Base-by-base conservation (phyloP, 2,329 filamentous ascomycete species). In the Clarireedia monteithiana region DNA sequence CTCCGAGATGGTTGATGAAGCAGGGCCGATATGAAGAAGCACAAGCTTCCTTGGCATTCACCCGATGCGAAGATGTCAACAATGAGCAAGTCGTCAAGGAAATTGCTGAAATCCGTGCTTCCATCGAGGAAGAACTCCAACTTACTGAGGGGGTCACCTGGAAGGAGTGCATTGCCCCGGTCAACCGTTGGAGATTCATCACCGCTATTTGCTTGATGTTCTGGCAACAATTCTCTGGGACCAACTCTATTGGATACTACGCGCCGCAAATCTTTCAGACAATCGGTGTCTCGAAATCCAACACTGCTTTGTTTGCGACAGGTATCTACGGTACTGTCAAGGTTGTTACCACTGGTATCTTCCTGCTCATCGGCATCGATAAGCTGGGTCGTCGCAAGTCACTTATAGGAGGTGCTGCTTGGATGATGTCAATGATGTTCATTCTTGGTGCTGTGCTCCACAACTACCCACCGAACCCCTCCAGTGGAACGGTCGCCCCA, bases 261-360 rank as follows among this genome's bases (percentile, higher is more conserved):
- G 61, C 63, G 4, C 62, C 63, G 3, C 77, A 81, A 60, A 87
- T 89, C 62, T 89, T 89, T 72, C 72, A 75, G 54, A 78, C 81
- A 60, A 74, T 88, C 3, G 85, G 85, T 20, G 74, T 89, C 55
- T 72, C 65, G 1, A 74, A 75, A 4, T 83, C 78, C 6, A 70
- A 77, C 39, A 74, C 79, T 40, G 80, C 78, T 15, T 77, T 89
- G 24, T 86, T 89, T 66, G 84, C 85, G 2, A 88, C 85, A 0
- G 85, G 86, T 51, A 78, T 89, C 60, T 89, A 88, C 66, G 85
- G 85, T 24, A 78, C 88, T 49, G 79, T 88, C 59, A 89, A 88
- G 69, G 82, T 85, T 68, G 69, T 75, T 12, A 77, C 80, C 27
- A 86, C 83, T 62, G 75, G 76, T 12, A 66, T 77, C 54, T 89